Base-by-base conservation (phyloP, 345 rosid species). In the Brassica napus region DNA sequence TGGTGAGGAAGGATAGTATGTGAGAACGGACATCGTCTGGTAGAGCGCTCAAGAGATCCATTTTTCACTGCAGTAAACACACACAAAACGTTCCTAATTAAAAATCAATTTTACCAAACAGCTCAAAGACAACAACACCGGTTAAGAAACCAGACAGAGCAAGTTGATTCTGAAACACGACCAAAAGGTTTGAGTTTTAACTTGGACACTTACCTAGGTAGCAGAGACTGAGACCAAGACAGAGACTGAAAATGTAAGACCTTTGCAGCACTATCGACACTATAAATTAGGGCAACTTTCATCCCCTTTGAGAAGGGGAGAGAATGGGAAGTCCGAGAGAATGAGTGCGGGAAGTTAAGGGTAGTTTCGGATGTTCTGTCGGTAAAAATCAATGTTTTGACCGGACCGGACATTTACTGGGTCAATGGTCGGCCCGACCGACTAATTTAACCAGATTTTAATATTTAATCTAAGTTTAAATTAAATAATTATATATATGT, bases 31-130 rank as follows among this genome's bases (percentile, higher is more conserved):
- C 32, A 0, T 74, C 78, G 10, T 65, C 71, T 21, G 78, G 78
- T 65, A 65, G 10, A 54, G 24, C 24, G 55, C 64, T 65, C 71
- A 74, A 34, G 10, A n/a, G 71, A 74, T 74, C 78, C 77, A 73
- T 73, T 21, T 58, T 42, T 72, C 68, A n/a, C 58, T 24, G 3
- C 31, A 26, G 59, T 14, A 42, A 26, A 26, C 30, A 10, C 47
- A 39, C 47, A 39, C 44, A 9, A 54, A 54, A 44, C 1, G 52
- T 44, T 12, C 9, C 59, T 54, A 7, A 44, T n/a, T 5, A 44
- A 52, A 35, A 54, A 15, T n/a, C 59, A 15, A 54, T 54, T 54
- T 54, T 54, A 54, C 59, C 23, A 49, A 54, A 54, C 59, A 54
- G 59, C 16, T 54, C 23, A 54, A 5, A 54, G 23, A 16, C 21